A percentile compares a stretch with the other conserved stretches of the same genome.
Conservation (phyloP, 2,329 filamentous ascomycete genomes). For the Colletotrichum aenigma region DNA sequence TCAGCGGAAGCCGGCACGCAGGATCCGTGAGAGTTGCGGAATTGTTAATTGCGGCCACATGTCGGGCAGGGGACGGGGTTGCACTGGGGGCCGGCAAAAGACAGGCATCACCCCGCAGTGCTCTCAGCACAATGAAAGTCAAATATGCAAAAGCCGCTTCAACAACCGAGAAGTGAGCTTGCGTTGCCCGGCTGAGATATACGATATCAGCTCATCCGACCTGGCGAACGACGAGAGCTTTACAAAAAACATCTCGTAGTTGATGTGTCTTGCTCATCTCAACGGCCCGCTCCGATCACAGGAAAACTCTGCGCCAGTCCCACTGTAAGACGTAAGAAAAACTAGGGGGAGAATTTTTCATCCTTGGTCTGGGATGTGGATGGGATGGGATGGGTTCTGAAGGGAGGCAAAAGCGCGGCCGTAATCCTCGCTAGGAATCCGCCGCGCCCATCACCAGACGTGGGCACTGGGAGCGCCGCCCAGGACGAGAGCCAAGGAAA, state of each 20-base stretch:
- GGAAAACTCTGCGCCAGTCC: slow-evolving; percentile 11
- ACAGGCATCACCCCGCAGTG: not conserved
- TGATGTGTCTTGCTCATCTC: not conserved
- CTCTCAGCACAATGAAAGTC: not conserved
- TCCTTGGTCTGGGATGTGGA: not conserved
- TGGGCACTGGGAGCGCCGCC: not conserved
- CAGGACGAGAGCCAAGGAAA: not conserved
- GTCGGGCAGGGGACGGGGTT: not conserved
- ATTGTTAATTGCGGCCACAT: not conserved
- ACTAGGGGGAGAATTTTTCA: slow-evolving; percentile 1
- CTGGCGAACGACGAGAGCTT: not conserved
- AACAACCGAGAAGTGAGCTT: not conserved
- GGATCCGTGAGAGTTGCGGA: not conserved
- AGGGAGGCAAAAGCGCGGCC: not conserved
- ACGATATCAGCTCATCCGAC: not conserved
- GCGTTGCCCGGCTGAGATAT: not conserved
- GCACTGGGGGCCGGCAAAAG: not conserved
- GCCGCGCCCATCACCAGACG: not conserved
- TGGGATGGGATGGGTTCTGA: not conserved
- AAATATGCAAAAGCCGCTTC: not conserved
- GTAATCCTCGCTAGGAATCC: not conserved
- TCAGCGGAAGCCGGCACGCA: not conserved
- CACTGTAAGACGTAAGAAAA: slow-evolving; percentile 18
- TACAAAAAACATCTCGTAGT: slow-evolving; percentile 7
- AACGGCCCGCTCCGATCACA: slow-evolving; percentile 2